These are phyloP conservation scores for Kodamaea alishanica DNA, from an alignment of 1,139 yeast genomes.

Conservation along the genomic window DNA sequence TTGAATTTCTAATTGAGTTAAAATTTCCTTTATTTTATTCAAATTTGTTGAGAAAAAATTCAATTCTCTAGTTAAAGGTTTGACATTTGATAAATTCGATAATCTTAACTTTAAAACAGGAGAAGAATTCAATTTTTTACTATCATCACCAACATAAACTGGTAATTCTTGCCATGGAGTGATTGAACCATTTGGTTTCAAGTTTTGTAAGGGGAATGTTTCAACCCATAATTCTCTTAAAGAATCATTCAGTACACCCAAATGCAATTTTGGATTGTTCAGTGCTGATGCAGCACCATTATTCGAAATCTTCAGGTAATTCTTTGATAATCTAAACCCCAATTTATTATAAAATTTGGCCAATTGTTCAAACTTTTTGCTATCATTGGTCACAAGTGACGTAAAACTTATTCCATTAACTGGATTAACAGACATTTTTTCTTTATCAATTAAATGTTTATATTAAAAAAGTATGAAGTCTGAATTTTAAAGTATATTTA, in stretches of 20 bases:
- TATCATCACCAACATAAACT: constrained; percentile 50
- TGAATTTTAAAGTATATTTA: not conserved
- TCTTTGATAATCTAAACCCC: constrained; percentile 58
- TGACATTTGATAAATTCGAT: constrained; percentile 34
- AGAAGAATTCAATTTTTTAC: constrained; percentile 27
- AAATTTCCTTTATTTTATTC: constrained; percentile 30
- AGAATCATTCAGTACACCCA: constrained; percentile 64
- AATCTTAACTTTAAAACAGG: constrained; percentile 57
- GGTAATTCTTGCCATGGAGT: constrained; percentile 58
- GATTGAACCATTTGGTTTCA: constrained; percentile 43
- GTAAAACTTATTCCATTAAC: constrained; percentile 31
- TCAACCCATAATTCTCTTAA: constrained; percentile 69
- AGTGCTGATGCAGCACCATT: constrained; percentile 34
- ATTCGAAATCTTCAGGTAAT: constrained; percentile 47
- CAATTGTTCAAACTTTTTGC: constrained; percentile 42
- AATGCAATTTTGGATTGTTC: constrained; percentile 27
- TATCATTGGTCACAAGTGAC: constrained; percentile 56
- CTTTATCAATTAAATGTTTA: too few relatives aligned
- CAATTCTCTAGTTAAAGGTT: constrained; percentile 33
- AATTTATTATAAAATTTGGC: constrained; percentile 51
- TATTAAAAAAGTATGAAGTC: too few relatives aligned
- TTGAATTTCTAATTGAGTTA: constrained; percentile 23
- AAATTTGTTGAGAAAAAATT: constrained; percentile 53
- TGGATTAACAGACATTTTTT: constrained; percentile 3
- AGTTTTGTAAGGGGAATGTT: constrained; percentile 56